Evolutionary conservation across 306 rosid genomes (phyloP), one percentile per base, ranked within the genome.

Genomic region (Lagenaria siceraria): DNA sequence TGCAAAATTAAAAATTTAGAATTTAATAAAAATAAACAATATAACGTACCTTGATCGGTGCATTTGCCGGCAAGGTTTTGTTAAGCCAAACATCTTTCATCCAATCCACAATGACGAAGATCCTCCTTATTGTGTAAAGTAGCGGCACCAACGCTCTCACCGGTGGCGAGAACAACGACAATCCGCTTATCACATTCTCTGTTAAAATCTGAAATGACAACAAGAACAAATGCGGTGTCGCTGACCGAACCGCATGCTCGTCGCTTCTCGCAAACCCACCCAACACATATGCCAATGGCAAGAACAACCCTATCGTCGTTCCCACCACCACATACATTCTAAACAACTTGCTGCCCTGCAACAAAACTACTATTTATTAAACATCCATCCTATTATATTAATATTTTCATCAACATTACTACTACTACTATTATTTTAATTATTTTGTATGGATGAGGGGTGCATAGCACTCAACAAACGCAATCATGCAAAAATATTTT

Each of bases 221-320:
- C 84, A 93, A 84, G 83, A 90, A 93, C 53, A 93, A 42, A 71
- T 90, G 97, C 0, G 98, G 98, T 0, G 98, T 89, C 0, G 97
- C 98, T 0, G 95, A 93, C 4, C 93, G 88, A n/a, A 93, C 90
- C 0, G 97, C 93, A 21, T 84, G 88, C 33, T 90, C 91, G 55
- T 93, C 98, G 4, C 98, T 90, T 76, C 98, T 86, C 0, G 98
- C 97, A 51, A 93, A 93, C 38, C 98, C 98, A 5, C 98, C 98
- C 52, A 93, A 60, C 59, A 89, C 98, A 53, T 87, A 93, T 1
- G 97, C 97, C 55, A 93, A 71, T 2, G 98, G 98, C 80, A 91
- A 74, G 84, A 93, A 90, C 52, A 93, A 72, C 64, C 98, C 98
- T 7, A 89, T 8, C 0, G 91, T 80, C 14, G 96, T 93, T 17